Percentiles rank a stretch among this genome's conserved stretches.
These are phyloP conservation scores for Paracorniculantispora psalliotae DNA, from an alignment of 2,329 filamentous ascomycete species.

Conservation along the genomic window DNA sequence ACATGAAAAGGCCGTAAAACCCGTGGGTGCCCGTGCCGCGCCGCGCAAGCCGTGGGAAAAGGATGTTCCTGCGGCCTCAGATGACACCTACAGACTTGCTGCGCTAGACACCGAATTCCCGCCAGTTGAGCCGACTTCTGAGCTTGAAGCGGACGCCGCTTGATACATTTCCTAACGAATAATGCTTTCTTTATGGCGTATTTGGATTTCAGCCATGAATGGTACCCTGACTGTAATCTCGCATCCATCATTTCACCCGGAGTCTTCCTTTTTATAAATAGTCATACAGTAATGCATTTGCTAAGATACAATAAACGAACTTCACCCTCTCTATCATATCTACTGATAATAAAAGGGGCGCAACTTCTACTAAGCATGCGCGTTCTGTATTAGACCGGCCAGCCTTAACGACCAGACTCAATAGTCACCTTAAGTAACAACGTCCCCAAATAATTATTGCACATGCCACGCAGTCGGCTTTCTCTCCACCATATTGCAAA, in stretches of 20 bases:
- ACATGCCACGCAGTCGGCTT: not conserved
- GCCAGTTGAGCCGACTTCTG: slow-evolving; percentile 32
- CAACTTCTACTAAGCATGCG: not conserved
- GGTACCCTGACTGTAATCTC: not conserved
- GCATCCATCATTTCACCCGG: not conserved
- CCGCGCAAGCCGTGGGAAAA: slow-evolving; percentile 76
- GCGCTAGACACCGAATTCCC: slow-evolving; percentile 32
- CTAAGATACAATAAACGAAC: slow-evolving; percentile 6
- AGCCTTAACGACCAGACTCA: not conserved
- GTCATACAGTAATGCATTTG: slow-evolving; percentile 10
- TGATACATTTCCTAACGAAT: not conserved
- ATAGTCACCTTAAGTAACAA: not conserved
- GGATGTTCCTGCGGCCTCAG: slow-evolving; percentile 26
- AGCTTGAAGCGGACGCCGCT: slow-evolving; percentile 22
- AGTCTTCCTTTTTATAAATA: not conserved
- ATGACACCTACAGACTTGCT: slow-evolving; percentile 18
- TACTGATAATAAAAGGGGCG: slow-evolving; percentile 5
- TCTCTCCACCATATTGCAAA: slow-evolving; percentile 45
- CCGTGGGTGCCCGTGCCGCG: slow-evolving; percentile 42
- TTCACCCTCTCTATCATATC: slow-evolving; percentile 4
- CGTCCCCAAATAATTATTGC: not conserved
- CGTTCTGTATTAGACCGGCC: not conserved
- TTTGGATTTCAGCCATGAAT: not conserved
- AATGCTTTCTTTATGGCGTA: not conserved
- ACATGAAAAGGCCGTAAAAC: slow-evolving; percentile 37